A percentile compares a stretch with the other conserved stretches of the same genome.
These are phyloP conservation scores for Mycena indigotica DNA, from an alignment of 768 basidiomycete genomes.

Conservation along the genomic window DNA sequence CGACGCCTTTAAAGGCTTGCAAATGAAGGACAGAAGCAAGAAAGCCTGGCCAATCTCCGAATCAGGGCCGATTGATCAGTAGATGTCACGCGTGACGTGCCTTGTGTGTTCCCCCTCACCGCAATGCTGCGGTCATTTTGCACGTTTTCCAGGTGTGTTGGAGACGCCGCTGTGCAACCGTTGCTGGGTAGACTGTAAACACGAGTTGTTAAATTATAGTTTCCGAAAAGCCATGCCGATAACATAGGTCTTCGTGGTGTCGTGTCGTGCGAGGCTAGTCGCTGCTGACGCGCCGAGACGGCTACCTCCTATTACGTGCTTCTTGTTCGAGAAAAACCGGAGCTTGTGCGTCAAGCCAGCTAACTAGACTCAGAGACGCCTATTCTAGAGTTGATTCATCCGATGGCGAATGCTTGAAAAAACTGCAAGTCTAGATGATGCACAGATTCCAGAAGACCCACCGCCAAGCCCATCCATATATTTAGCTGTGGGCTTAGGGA, in stretches of 20 bases:
- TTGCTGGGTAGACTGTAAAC: neutral
- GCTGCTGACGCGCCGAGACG: conserved; percentile 22
- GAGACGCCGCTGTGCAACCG: conserved; percentile 2
- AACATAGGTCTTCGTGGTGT: neutral
- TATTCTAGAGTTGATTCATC: neutral
- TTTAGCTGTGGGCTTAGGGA: no score
- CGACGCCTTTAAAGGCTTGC: conserved; percentile 13
- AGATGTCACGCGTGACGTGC: no score
- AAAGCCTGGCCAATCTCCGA: conserved; percentile 5
- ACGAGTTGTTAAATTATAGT: no score
- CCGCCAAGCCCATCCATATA: neutral
- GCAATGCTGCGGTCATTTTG: conserved; percentile 11
- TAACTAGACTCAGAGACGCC: conserved; percentile 10
- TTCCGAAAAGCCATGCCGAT: neutral
- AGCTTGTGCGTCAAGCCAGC: conserved; percentile 1
- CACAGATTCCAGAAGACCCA: neutral
- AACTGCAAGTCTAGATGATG: no score
- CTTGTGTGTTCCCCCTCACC: no score
- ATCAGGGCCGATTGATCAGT: neutral
- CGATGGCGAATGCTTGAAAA: no score
- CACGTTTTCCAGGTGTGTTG: conserved; percentile 9
- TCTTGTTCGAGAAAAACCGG: conserved; percentile 10
- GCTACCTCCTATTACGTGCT: conserved; percentile 10
- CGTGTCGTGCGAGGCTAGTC: conserved; percentile 5
- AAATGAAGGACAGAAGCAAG: conserved; percentile 19